A percentile compares a stretch with the other conserved stretches of the same genome.
Evolutionary conservation across 1,284 basidiomycete species (phyloP).

Genomic region (Austropuccinia psidii): DNA sequence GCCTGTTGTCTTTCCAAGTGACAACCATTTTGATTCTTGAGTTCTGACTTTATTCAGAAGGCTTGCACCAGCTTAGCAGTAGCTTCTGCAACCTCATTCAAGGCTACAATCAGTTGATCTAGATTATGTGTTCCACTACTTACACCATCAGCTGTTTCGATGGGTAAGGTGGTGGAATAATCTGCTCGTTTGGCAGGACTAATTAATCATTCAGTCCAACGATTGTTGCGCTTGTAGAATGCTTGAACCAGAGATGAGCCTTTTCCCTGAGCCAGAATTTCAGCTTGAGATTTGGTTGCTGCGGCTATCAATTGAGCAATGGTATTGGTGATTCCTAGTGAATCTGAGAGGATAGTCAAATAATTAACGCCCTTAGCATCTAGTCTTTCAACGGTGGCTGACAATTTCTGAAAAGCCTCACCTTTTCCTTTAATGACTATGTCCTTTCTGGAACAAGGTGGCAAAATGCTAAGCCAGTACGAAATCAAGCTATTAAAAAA

Average conservation of each 20-base stretch:
- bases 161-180: constrained; percentile 90
- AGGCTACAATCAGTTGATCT: constrained; percentile 97
- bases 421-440: constrained; percentile 83
- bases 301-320: constrained; percentile 92
- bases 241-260: constrained; percentile 85
- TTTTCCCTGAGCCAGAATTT: constrained; percentile 91
- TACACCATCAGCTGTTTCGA: constrained; percentile 96
- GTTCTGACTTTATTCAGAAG: constrained; percentile 91
- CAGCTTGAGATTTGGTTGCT: constrained; percentile 92
- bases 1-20: constrained; percentile 38
- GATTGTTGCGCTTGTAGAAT: constrained; percentile 99
- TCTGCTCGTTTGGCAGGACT: constrained; percentile 97
- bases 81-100: constrained; percentile 92
- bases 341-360: constrained; percentile 76
- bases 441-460: constrained; percentile 66
- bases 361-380: constrained; percentile 75
- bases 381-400: constrained; percentile 75
- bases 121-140: constrained; percentile 91
- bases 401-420: constrained; percentile 76
- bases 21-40: constrained; percentile 47
- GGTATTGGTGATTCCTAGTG: constrained; percentile 87
- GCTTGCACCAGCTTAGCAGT: constrained; percentile 98
- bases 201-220: constrained; percentile 99
- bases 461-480: constrained; percentile 62
- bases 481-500: constrained; percentile 95